Conservation (phyloP, 352 stramenopile species). For the Globisporangium cystogenes region DNA sequence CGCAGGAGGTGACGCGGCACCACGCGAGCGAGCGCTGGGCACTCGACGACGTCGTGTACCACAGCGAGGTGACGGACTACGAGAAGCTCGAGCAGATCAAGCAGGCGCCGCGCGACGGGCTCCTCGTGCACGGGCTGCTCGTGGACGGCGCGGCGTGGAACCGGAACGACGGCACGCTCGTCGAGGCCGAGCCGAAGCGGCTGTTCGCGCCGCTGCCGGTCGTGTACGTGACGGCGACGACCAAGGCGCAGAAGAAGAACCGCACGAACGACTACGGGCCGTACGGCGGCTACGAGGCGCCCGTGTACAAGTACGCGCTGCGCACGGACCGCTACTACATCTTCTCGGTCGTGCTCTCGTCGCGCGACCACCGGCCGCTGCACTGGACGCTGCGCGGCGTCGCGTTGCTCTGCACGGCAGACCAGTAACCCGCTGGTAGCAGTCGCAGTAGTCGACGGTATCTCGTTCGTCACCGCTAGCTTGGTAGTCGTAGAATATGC, state of each 20-base stretch:
- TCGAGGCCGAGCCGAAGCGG: slow-evolving; percentile 75
- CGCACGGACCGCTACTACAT: slow-evolving; percentile 76
- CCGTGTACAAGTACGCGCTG: slow-evolving; percentile 72
- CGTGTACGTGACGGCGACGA: slow-evolving; percentile 73
- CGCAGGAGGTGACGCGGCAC: slow-evolving; percentile 62
- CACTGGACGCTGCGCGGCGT: slow-evolving; percentile 77
- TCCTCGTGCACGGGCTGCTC: slow-evolving; percentile 69
- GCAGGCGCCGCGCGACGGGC: slow-evolving; percentile 58
- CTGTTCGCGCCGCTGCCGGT: slow-evolving; percentile 68
- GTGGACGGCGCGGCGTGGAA: slow-evolving; percentile 76
- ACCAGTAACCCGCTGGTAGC: slow-evolving; percentile 27
- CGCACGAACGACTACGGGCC: slow-evolving; percentile 65
- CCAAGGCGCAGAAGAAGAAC: slow-evolving; percentile 72
- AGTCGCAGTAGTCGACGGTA: no score
- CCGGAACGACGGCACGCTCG: slow-evolving; percentile 55
- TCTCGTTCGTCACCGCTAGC: no score
- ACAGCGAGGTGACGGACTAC: slow-evolving; percentile 82
- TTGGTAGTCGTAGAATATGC: no score
- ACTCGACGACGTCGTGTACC: slow-evolving; percentile 73
- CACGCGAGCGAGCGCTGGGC: slow-evolving; percentile 72
- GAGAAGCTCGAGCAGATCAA: slow-evolving; percentile 76
- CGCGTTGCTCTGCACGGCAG: slow-evolving; percentile 59
- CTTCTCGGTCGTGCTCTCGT: slow-evolving; percentile 69
- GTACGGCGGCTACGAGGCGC: slow-evolving; percentile 72
- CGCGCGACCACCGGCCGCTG: slow-evolving; percentile 62